These are phyloP conservation scores for Periconia sp. DNA, from an alignment of 2,329 filamentous ascomycete genomes.

Conservation along the genomic window DNA sequence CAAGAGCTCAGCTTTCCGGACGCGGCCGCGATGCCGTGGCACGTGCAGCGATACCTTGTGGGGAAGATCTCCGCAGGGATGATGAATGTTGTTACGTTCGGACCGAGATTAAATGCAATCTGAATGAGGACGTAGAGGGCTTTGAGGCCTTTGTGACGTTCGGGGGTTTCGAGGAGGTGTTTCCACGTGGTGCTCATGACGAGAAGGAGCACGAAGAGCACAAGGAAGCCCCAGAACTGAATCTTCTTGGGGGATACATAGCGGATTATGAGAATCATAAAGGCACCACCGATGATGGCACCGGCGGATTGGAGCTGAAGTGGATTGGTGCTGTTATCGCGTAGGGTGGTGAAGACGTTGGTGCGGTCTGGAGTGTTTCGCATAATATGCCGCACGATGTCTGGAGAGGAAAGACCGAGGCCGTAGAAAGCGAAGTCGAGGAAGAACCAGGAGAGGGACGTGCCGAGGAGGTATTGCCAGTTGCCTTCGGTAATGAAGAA, in stretches of 20 bases:
- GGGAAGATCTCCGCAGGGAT: conserved; percentile 61
- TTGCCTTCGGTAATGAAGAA: conserved; percentile 41
- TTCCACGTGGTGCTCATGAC: conserved; percentile 37
- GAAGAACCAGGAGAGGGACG: conserved; percentile 28
- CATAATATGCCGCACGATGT: conserved; percentile 40
- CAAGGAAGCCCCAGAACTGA: conserved; percentile 37
- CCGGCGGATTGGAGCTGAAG: conserved; percentile 40
- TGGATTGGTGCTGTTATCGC: conserved; percentile 32
- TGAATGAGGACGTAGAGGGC: conserved; percentile 37
- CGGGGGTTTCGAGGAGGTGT: conserved; percentile 18
- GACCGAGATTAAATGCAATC: conserved; percentile 39
- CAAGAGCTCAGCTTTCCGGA: conserved; percentile 57
- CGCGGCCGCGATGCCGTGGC: conserved; percentile 57
- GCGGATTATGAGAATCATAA: conserved; percentile 39
- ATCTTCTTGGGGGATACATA: conserved; percentile 36
- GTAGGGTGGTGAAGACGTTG: conserved; percentile 26
- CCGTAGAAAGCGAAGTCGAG: conserved; percentile 9
- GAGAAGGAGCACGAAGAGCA: conserved; percentile 34
- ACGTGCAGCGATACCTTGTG: conserved; percentile 56
- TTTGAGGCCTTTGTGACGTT: conserved; percentile 24
- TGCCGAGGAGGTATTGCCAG: conserved; percentile 41
- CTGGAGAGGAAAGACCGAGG: conserved; percentile 38
- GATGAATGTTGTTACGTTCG: conserved; percentile 42
- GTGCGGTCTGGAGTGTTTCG: conserved; percentile 13
- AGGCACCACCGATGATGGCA: conserved; percentile 29